Evolutionary conservation across 139 green algal species (phyloP), one percentile per base, ranked within the genome.

Genomic region (Chlorella sp.): DNA sequence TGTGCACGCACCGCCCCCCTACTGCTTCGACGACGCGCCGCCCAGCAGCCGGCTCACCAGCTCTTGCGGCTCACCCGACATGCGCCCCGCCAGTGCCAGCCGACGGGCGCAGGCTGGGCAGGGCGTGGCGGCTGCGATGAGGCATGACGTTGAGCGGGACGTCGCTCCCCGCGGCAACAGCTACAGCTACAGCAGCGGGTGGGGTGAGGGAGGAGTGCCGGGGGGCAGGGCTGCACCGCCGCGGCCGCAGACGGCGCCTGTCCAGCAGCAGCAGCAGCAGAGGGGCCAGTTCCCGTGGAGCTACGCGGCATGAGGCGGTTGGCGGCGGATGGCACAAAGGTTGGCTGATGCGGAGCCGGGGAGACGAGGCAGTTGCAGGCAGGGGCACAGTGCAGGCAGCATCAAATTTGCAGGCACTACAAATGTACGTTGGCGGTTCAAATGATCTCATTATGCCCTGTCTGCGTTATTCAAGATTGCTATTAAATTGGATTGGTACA

Each of bases 261-360:
- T 22, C 39, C 68, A 81, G 61, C 37, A 32, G 68, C 84, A 88
- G 61, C 84, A 81, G 61, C 37, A 32, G 68, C 84, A 88, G 61
- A 36, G 19, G 26, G 40, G 57, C 28, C 82, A 88, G 84, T 88
- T 69, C 30, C 84, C 80, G 3, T 90, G 86, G 80, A 90, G 86
- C 73, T 87, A 73, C 73, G 40, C 11, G 32, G 22, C 40, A 34
- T 86, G 42, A 32, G 37, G 71, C 14, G 48, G 48, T 57, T 57
- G 48, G 48, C 48, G 48, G 48, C 48, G 5, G 48, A 9, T 57
- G 48, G 48, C 48, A 57, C 48, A 57, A 9, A 57, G 48, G 48
- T 5, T 57, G 48, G 48, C 48, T 57, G 48, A 57, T 9, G 48
- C 48, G n/a, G n/a, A n/a, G n/a, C n/a, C 48, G 48, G 9, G 3